These are phyloP conservation scores for Lachnellula cervina DNA, from an alignment of 2,329 filamentous ascomycete species.

Conservation along the genomic window DNA sequence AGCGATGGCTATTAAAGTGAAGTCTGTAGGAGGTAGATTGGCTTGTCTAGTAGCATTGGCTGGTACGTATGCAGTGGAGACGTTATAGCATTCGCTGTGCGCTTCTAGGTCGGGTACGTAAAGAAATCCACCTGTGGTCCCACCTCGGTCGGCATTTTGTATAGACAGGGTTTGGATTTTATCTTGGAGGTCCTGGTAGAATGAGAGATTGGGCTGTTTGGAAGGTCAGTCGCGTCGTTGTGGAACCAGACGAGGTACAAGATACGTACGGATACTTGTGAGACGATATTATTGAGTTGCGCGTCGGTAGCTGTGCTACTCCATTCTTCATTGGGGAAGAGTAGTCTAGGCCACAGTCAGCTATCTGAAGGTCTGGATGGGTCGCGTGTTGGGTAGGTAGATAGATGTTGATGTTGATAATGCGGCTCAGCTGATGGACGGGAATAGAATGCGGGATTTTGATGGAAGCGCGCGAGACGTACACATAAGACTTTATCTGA, in stretches of 20 bases:
- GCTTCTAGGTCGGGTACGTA: conserved; percentile 70
- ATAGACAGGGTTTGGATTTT: conserved; percentile 75
- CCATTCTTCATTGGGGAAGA: conserved; percentile 30
- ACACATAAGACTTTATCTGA: conserved; percentile 28
- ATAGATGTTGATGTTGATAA: neutral
- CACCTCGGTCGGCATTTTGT: conserved; percentile 54
- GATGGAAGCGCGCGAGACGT: conserved; percentile 9
- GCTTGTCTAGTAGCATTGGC: conserved; percentile 65
- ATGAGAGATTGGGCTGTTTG: conserved; percentile 29
- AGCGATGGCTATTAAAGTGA: conserved; percentile 73
- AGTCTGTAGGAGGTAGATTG: conserved; percentile 65
- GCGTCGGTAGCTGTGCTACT: conserved; percentile 13
- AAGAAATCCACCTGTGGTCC: conserved; percentile 70
- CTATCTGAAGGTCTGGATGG: neutral
- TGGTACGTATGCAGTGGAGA: conserved; percentile 64
- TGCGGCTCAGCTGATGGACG: neutral
- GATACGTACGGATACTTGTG: conserved; percentile 24
- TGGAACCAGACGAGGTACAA: neutral
- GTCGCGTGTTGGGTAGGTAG: neutral
- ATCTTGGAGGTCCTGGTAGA: conserved; percentile 35
- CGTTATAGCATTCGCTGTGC: conserved; percentile 56
- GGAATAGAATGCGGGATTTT: neutral
- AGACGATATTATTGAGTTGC: conserved; percentile 15
- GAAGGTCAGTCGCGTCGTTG: conserved; percentile 2
- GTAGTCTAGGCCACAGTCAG: conserved; percentile 22